Percentiles rank a stretch among this genome's conserved stretches.
Evolutionary conservation across 2,329 filamentous ascomycete genomes (phyloP).

Genomic region (Leptosphaerulina australis): DNA sequence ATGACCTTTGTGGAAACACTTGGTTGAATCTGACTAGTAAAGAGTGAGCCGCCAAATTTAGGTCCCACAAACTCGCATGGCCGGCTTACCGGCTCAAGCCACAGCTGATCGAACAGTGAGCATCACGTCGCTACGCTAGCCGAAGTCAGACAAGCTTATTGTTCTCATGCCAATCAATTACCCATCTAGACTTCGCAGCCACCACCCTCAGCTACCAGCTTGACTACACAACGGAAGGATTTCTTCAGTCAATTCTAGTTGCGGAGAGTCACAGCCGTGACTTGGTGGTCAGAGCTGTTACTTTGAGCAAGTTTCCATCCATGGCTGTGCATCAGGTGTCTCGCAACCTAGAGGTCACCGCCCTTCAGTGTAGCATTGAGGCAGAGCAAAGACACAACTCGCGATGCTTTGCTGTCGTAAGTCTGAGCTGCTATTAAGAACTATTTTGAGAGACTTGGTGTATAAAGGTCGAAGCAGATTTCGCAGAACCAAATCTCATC

Average conservation of each 20-base stretch:
- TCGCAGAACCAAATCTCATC: conserved; percentile 6
- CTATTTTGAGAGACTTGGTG: background rate
- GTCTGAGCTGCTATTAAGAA: background rate
- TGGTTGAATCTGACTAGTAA: background rate
- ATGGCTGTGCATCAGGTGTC: conserved; percentile 6
- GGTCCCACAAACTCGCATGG: background rate
- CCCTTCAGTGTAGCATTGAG: conserved; percentile 6
- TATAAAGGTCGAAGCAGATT: background rate
- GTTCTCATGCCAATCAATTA: background rate
- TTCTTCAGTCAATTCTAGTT: background rate
- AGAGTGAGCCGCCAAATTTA: conserved; percentile 7
- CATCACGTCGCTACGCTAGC: background rate
- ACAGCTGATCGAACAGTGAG: conserved; percentile 1
- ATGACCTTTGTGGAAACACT: background rate
- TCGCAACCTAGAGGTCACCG: background rate
- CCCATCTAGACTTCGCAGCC: conserved; percentile 9
- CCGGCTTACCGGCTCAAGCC: background rate
- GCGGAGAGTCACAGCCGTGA: background rate
- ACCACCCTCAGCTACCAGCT: background rate
- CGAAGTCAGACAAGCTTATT: conserved; percentile 1
- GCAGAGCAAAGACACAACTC: background rate
- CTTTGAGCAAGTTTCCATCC: background rate
- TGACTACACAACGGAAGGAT: background rate
- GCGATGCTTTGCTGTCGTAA: background rate
- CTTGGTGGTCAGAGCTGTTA: background rate